Evolutionary conservation across 805 yeast genomes (phyloP).

Genomic region (Cyberlindnera mycetangii): DNA sequence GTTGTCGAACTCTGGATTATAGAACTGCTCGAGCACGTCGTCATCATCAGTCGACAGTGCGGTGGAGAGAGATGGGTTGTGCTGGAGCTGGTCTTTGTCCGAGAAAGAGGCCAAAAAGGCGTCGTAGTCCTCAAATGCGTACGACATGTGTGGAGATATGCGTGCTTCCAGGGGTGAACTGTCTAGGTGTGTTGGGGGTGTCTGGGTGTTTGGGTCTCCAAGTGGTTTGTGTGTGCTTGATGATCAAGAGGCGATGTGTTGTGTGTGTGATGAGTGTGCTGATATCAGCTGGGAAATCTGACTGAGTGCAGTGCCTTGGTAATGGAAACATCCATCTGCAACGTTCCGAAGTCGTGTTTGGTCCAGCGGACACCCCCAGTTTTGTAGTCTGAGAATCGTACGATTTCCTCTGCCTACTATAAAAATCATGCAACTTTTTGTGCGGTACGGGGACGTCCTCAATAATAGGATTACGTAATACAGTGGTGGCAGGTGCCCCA

Average conservation of each 20-base stretch:
- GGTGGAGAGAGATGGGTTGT: conserved; percentile 17
- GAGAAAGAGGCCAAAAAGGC: conserved; percentile 28
- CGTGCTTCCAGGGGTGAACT: neutral
- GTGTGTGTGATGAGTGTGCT: no score
- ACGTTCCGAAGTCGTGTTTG: no score
- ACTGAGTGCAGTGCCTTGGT: no score
- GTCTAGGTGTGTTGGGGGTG: neutral
- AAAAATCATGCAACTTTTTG: conserved; percentile 19
- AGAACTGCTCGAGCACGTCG: conserved; percentile 5
- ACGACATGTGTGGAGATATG: conserved; percentile 19
- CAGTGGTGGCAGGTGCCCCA: no score
- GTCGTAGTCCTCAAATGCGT: conserved; percentile 32
- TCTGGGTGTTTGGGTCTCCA: no score
- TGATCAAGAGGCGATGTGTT: no score
- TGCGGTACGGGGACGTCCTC: neutral
- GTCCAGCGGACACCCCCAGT: neutral
- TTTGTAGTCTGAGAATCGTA: conserved; percentile 11
- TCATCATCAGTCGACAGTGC: conserved; percentile 16
- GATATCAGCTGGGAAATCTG: no score
- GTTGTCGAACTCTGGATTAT: neutral
- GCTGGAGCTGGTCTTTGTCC: conserved; percentile 15
- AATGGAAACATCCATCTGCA: no score
- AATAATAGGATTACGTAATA: conserved; percentile 1
- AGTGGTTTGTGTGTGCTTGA: no score
- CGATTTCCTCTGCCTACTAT: conserved; percentile 6